These are phyloP conservation scores for Grammothele lineata DNA, from an alignment of 768 basidiomycete species.

Conservation along the genomic window DNA sequence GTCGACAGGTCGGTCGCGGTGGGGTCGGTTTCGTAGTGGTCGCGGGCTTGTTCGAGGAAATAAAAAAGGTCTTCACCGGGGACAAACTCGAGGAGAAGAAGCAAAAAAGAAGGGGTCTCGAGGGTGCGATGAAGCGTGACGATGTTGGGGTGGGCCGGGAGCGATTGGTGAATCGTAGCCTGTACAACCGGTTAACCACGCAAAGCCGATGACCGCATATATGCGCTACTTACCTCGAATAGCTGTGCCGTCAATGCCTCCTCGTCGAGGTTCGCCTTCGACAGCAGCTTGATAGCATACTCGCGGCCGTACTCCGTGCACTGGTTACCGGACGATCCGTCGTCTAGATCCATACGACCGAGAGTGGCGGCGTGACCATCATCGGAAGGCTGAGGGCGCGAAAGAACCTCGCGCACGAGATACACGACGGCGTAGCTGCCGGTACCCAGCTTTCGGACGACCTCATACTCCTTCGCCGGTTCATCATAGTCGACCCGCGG, in stretches of 20 bases:
- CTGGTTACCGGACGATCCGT: constrained; percentile 19
- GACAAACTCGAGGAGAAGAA: constrained; percentile 92
- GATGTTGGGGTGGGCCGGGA: constrained; percentile 87
- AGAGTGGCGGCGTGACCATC: constrained; percentile 45
- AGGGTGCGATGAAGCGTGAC: constrained; percentile 92
- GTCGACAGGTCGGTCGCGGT: constrained; percentile 19
- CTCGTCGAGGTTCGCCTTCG: constrained; percentile 88
- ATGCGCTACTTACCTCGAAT: constrained; percentile 62
- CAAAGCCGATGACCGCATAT: background rate
- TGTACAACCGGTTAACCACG: no score
- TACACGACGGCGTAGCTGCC: constrained; percentile 95
- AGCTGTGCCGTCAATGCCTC: constrained; percentile 87
- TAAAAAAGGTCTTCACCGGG: constrained; percentile 98
- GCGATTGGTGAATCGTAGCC: constrained; percentile 93
- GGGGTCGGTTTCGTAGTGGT: constrained; percentile 64
- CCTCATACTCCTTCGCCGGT: constrained; percentile 71
- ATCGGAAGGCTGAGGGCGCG: constrained; percentile 31
- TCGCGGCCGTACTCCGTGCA: constrained; percentile 60
- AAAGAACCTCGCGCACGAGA: constrained; percentile 71
- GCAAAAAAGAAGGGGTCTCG: constrained; percentile 86
- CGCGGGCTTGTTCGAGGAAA: constrained; percentile 94
- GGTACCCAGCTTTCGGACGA: constrained; percentile 80
- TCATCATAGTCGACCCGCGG: constrained; percentile 32
- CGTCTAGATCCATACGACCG: constrained; percentile 29
- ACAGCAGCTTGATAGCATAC: constrained; percentile 94